Evolutionary conservation across 2,329 filamentous ascomycete genomes (phyloP), one percentile per base, ranked within the genome.

Genomic region (Ascochyta lentis): DNA sequence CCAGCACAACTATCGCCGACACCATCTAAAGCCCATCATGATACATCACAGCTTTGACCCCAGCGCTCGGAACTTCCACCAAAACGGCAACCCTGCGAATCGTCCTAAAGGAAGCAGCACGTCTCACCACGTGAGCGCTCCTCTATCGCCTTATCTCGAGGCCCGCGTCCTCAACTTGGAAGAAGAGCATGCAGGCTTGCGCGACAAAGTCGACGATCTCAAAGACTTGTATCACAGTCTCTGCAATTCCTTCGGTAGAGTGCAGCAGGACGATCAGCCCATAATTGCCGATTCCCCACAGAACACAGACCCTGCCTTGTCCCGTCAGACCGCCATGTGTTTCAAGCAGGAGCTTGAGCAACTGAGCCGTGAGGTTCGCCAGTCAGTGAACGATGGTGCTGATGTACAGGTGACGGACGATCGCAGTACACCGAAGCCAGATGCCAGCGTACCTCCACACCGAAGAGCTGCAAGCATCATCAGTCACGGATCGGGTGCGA

Each of bases 231-330:
- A 41, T 37, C 61, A 66, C 29, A 40, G 34, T 6, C 59, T 74
- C 31, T 54, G 53, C 19, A 49, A 42, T 12, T 65, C 65, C 2
- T 52, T 73, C 23, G 64, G 69, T 22, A 58, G 49, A 19, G 16
- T 67, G 26, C 64, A 65, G 47, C 62, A 58, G 33, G 64, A 60
- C 7, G 51, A 54, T 12, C 68, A 59, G 64, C 50, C 50, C 3
- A 56, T 66, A 34, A 60, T 50, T 12, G 51, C 69, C 26, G 60
- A 63, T 4, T 56, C 63, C 24, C 60, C 58, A 16, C 47, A 61
- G 16, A 51, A 56, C 7, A 41, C 41, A 4, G 52, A 59, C 29
- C 40, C 54, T 39, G 19, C 22, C 38, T 37, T 51, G 43, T 65
- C 62, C 34, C 54, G 52, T 22, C 59, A 65, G 23, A 42, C 44